These are phyloP conservation scores for Hypoxylon sp. DNA, from an alignment of 2,329 filamentous ascomycete genomes.

Conservation along the genomic window DNA sequence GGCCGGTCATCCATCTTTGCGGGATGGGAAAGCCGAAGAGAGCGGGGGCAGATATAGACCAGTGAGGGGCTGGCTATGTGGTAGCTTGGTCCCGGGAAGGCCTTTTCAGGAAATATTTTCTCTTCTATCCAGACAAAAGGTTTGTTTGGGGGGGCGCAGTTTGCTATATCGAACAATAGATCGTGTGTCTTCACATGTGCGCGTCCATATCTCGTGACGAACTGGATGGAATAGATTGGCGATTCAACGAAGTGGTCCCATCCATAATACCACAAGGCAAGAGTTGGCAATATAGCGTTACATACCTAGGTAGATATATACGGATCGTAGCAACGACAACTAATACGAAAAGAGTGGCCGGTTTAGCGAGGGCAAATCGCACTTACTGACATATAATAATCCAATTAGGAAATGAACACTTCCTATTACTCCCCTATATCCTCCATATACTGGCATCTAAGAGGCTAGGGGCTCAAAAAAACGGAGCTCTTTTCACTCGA, in stretches of 20 bases:
- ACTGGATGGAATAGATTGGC: constrained; percentile 22
- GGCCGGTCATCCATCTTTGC: constrained; percentile 21
- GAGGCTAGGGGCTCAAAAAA: constrained; percentile 29
- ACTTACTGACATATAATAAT: constrained; percentile 24
- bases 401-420: constrained; percentile 19
- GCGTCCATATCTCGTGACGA: constrained; percentile 24
- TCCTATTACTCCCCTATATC: constrained; percentile 11
- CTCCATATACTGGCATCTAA: constrained; percentile 4
- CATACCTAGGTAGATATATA: constrained; percentile 15
- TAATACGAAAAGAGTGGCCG: constrained; percentile 20
- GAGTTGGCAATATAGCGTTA: constrained; percentile 33
- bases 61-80: constrained; percentile 31
- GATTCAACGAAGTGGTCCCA: constrained; percentile 6
- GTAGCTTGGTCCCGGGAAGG: constrained; percentile 26
- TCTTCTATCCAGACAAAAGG: neutral
- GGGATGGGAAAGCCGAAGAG: constrained; percentile 40
- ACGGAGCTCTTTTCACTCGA: constrained; percentile 15
- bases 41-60: constrained; percentile 23
- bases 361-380: constrained; percentile 30
- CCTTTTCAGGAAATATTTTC: constrained; percentile 34
- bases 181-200: constrained; percentile 33
- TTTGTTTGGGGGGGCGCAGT: neutral
- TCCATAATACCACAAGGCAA: constrained; percentile 18
- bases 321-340: constrained; percentile 15
- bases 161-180: constrained; percentile 15